Evolutionary conservation across 345 rosid genomes (phyloP).

Genomic region (Salix suchowensis): DNA sequence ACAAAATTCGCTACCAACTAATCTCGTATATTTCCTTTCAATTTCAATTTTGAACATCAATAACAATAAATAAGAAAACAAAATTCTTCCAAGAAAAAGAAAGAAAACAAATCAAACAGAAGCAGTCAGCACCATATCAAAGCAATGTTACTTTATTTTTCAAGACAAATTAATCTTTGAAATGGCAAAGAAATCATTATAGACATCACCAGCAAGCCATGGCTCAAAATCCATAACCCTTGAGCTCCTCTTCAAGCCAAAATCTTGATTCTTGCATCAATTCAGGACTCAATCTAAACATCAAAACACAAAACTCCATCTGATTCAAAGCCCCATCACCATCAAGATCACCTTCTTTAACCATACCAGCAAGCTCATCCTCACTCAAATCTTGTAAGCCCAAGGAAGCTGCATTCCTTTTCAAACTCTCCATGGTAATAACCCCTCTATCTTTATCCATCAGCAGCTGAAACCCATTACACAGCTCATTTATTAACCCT

Average conservation of each 20-base stretch:
- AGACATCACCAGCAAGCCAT: not conserved
- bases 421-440: conserved; percentile 68
- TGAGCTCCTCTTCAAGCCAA: conserved; percentile 45
- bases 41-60: not conserved
- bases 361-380: conserved; percentile 60
- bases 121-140: not conserved
- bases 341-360: conserved; percentile 70
- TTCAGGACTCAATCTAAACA: conserved; percentile 81
- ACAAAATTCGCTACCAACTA: not conserved
- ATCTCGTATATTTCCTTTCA: not conserved
- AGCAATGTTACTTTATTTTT: not conserved
- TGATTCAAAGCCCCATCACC: conserved; percentile 71
- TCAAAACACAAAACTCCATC: conserved; percentile 92
- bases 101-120: not conserved
- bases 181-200: not conserved
- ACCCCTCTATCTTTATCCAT: conserved; percentile 62
- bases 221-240: not conserved
- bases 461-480: conserved; percentile 72
- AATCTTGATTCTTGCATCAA: conserved; percentile 69
- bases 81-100: not conserved
- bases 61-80: not conserved
- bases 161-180: not conserved
- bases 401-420: conserved; percentile 47
- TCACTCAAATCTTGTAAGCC: conserved; percentile 72
- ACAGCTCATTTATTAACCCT: conserved; percentile 65